A percentile compares a stretch with the other conserved stretches of the same genome.
Conservation (phyloP, 306 rosid genomes). For the Urtica urens region DNA sequence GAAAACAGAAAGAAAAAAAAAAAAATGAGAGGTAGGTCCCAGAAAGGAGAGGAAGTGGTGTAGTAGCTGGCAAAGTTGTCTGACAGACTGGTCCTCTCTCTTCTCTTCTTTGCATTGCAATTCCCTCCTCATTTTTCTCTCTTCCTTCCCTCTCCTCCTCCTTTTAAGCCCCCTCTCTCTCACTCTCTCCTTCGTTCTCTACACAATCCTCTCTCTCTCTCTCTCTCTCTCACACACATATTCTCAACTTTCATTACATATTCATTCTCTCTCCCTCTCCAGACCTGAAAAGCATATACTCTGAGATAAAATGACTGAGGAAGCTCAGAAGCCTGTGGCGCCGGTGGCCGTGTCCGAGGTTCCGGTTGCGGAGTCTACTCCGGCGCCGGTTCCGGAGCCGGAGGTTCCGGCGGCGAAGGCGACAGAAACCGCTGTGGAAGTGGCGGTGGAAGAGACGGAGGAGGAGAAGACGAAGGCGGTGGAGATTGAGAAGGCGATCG, state of each 20-base stretch:
- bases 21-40: not conserved
- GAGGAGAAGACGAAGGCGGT: slow-evolving; percentile 21
- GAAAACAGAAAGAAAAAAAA: not conserved
- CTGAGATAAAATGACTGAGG: slow-evolving; percentile 49
- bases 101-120: no score
- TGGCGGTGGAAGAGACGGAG: slow-evolving; percentile 13
- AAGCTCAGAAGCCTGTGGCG: slow-evolving; percentile 42
- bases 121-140: not conserved
- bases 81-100: slow-evolving; percentile 48
- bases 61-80: slow-evolving; percentile 37
- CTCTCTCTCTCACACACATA: not conserved
- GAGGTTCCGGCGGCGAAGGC: slow-evolving; percentile 6
- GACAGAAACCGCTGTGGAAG: not conserved
- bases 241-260: not conserved
- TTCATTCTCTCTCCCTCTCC: not conserved
- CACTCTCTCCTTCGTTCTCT: not conserved
- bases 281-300: not conserved
- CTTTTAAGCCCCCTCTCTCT: slow-evolving; percentile 1
- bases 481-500: slow-evolving; percentile 21
- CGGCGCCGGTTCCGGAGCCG: slow-evolving; percentile 12
- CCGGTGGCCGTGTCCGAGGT: slow-evolving; percentile 25
- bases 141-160: not conserved
- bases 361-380: slow-evolving; percentile 9
- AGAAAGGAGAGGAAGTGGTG: slow-evolving; percentile 16
- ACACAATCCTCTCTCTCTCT: not conserved